Evolutionary conservation across 2,329 filamentous ascomycete genomes (phyloP), one percentile per base, ranked within the genome.

Genomic region (Fusarium sp.): DNA sequence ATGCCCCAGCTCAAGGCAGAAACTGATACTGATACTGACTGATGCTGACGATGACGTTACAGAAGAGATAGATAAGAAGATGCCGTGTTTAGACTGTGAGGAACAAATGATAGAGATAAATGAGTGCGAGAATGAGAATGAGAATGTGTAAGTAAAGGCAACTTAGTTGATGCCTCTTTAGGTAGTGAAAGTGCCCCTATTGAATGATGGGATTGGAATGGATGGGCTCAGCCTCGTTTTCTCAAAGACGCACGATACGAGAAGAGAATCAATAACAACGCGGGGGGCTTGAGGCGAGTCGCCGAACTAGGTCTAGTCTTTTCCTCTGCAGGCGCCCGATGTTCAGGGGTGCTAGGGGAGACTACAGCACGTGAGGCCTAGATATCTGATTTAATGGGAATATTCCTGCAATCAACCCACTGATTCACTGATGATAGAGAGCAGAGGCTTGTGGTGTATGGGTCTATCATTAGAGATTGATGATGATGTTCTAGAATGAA

Each of bases 211-310:
- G 24, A 41, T 41, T 60, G 59, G 47, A 51, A 50, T 28, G 62
- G 7, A 44, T 61, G 32, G 61, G 52, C 57, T 75, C 52, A 75
- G 71, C 70, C 71, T 73, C 66, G 38, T 61, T 55, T 55, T 66
- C 36, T 44, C 42, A 50, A 50, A 62, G 32, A 57, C 26, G 55
- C n/a, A 48, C 48, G 60, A 75, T 75, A 75, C 72, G 62, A 75
- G 70, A 41, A 42, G 51, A 32, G 47, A 47, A 51, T 38, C 39
- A 50, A 73, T 68, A 73, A 73, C 56, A 62, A 66, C 56, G 66
- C 58, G 66, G 50, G 36, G 51, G 50, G 50, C 56, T 56, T 71
- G 55, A 71, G 48, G 51, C 69, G 62, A 58, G 17, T 52, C 41
- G 38, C 63, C 64, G 11, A 55, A 74, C 52, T 57, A 22, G 68